A percentile compares a stretch with the other conserved stretches of the same genome.
Conservation (phyloP, 2,329 filamentous ascomycete species). For the Scopulariopsis brevicaulis region DNA sequence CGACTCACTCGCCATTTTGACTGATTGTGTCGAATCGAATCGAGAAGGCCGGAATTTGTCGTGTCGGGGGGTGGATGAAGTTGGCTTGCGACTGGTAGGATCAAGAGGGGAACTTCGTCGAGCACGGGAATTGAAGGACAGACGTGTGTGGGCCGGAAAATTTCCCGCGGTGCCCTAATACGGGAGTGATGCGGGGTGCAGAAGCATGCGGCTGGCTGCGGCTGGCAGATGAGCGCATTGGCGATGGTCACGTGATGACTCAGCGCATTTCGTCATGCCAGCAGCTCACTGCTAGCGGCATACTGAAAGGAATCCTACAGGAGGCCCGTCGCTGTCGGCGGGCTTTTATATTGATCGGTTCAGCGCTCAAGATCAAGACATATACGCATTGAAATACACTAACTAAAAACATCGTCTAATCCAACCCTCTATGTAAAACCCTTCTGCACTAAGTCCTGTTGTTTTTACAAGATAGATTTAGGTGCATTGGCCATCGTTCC, state of each 20-base stretch:
- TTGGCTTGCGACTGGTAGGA: not conserved
- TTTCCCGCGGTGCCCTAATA: conserved; percentile 4
- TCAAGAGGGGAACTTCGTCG: not conserved
- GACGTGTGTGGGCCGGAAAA: conserved; percentile 5
- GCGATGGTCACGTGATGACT: not conserved
- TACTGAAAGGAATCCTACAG: not conserved
- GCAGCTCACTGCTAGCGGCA: not conserved
- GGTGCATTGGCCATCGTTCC: not conserved
- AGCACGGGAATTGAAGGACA: conserved; percentile 3
- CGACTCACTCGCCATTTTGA: conserved; percentile 6
- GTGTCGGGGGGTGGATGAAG: not conserved
- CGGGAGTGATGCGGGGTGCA: conserved; percentile 1
- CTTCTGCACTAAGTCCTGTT: not conserved
- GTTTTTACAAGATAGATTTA: not conserved
- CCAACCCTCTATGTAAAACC: not conserved
- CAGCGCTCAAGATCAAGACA: not conserved
- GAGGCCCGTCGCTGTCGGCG: no score
- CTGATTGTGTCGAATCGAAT: conserved; percentile 1
- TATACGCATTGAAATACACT: not conserved
- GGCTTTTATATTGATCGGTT: no score
- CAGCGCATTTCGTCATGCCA: not conserved
- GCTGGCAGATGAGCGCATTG: not conserved
- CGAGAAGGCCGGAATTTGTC: not conserved
- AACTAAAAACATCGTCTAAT: not conserved
- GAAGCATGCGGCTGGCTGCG: not conserved